Conservation (phyloP, 2,329 filamentous ascomycete species). For the Coniochaeta sp. region DNA sequence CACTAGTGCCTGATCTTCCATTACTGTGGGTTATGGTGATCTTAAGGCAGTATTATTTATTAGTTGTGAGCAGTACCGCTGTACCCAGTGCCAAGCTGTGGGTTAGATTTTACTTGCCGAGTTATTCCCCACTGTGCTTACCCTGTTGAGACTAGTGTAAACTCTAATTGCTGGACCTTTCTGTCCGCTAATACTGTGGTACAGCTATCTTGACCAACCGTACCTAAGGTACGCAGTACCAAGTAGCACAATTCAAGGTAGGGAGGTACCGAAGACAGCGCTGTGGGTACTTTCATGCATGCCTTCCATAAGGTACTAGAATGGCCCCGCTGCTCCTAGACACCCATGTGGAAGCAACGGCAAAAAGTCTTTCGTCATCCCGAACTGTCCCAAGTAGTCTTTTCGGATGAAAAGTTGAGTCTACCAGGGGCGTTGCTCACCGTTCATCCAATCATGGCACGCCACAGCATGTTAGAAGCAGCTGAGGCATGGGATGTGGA, state of each 20-base stretch:
- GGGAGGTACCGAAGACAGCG: too few species aligned
- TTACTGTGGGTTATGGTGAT: too few species aligned
- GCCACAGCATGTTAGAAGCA: neutral
- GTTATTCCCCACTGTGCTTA: neutral
- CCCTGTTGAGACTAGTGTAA: neutral
- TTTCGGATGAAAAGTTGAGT: neutral
- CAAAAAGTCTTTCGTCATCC: neutral
- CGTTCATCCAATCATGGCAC: neutral
- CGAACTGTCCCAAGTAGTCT: neutral
- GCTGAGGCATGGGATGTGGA: neutral
- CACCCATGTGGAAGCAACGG: neutral
- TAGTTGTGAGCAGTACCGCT: too few species aligned
- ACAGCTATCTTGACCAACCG: neutral
- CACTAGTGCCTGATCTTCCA: too few species aligned
- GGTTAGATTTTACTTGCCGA: neutral
- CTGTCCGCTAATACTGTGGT: neutral
- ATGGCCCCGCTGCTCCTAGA: neutral
- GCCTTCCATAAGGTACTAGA: neutral
- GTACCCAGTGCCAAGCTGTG: too few species aligned
- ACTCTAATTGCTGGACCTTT: neutral
- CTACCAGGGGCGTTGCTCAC: neutral
- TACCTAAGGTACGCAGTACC: too few species aligned
- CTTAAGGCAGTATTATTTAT: too few species aligned
- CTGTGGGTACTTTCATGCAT: neutral
- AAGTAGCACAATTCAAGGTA: too few species aligned